Percentiles rank a stretch among this genome's conserved stretches.
These are phyloP conservation scores for Boletus sp. DNA, from an alignment of 768 basidiomycete genomes.

Conservation along the genomic window DNA sequence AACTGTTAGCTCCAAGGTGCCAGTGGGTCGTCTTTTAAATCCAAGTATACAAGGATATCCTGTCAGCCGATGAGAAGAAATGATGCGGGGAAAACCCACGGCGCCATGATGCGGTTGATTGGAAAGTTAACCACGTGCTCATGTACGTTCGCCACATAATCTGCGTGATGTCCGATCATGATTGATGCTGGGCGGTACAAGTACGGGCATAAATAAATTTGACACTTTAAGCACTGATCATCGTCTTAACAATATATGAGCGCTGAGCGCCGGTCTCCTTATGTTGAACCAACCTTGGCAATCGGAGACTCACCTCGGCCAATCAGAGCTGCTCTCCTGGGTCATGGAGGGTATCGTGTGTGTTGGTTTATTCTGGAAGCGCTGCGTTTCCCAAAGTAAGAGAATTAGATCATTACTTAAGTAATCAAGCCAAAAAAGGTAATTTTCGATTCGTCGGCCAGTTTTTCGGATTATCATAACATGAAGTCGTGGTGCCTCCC, in stretches of 20 bases:
- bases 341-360: too few relatives aligned
- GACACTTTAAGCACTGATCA: not conserved
- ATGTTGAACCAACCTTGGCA: too few relatives aligned
- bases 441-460: too few relatives aligned
- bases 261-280: not conserved
- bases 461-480: too few relatives aligned
- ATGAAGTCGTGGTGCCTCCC: too few relatives aligned
- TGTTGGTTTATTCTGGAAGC: too few relatives aligned
- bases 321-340: not conserved
- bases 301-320: not conserved
- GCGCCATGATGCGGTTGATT: slow-evolving; percentile 1
- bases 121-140: not conserved
- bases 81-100: not conserved
- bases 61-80: not conserved
- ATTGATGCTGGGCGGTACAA: not conserved
- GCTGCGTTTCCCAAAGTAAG: too few relatives aligned
- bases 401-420: too few relatives aligned
- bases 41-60: not conserved
- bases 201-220: too few relatives aligned
- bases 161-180: not conserved
- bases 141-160: slow-evolving; percentile 16
- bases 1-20: not conserved
- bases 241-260: not conserved
- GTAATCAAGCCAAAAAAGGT: too few relatives aligned
- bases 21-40: slow-evolving; percentile 3